Evolutionary conservation across 352 stramenopile genomes (phyloP).

Genomic region (Plasmopara halstedii): DNA sequence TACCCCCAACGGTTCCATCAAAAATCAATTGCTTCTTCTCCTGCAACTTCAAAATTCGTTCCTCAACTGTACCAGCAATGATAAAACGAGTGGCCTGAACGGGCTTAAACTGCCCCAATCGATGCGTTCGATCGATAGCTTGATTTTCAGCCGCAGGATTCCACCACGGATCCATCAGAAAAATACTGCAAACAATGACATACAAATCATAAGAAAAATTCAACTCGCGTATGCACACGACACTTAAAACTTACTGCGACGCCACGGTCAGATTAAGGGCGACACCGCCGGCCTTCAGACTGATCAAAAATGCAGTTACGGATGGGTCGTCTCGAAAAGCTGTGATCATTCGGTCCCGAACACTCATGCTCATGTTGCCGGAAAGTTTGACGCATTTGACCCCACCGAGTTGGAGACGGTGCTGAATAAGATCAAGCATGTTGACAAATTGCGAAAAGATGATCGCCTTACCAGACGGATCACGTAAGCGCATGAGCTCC

Average conservation of each 20-base stretch:
- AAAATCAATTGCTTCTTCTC: conserved; percentile 96
- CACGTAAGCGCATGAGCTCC: conserved; percentile 87
- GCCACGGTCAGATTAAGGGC: conserved; percentile 98
- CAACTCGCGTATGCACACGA: neutral
- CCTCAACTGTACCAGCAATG: conserved; percentile 96
- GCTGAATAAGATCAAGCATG: conserved; percentile 98
- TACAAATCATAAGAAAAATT: neutral
- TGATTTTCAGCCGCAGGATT: conserved; percentile 93
- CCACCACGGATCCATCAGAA: conserved; percentile 98
- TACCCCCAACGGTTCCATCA: conserved; percentile 96
- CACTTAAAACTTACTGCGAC: conserved; percentile 72
- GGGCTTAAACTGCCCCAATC: conserved; percentile 95
- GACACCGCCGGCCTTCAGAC: conserved; percentile 97
- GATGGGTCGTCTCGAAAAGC: conserved; percentile 86
- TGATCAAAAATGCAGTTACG: conserved; percentile 96
- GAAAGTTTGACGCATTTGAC: conserved; percentile 89
- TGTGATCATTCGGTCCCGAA: conserved; percentile 73
- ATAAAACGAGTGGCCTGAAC: conserved; percentile 97
- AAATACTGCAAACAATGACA: conserved; percentile 66
- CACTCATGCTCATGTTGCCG: conserved; percentile 85
- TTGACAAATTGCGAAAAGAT: conserved; percentile 99
- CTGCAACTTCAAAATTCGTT: conserved; percentile 97
- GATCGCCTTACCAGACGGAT: conserved; percentile 96
- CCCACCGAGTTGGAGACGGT: conserved; percentile 86
- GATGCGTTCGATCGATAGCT: conserved; percentile 97